Percentiles rank a stretch among this genome's conserved stretches.
Conservation (phyloP, 1,284 basidiomycete genomes). For the Tilletia horrida region DNA sequence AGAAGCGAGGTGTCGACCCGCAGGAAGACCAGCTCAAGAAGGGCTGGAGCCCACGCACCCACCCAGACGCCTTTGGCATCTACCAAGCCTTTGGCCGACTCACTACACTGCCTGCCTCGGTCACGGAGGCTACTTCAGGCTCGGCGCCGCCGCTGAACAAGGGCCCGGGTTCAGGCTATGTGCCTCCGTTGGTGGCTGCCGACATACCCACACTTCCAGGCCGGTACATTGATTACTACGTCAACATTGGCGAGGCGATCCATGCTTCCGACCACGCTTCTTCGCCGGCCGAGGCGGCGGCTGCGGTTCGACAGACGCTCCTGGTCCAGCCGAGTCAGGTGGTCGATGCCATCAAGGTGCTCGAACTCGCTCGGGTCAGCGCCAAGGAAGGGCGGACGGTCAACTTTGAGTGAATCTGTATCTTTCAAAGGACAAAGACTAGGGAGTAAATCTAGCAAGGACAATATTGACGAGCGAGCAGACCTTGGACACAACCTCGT, state of each 20-base stretch:
- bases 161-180: constrained; percentile 9
- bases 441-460: no score
- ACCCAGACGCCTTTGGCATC: constrained; percentile 44
- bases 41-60: constrained; percentile 41
- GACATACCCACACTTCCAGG: constrained; percentile 50
- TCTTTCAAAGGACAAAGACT: no score
- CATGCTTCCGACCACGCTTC: constrained; percentile 27
- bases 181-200: constrained; percentile 33
- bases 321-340: constrained; percentile 36
- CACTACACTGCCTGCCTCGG: constrained; percentile 31
- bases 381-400: constrained; percentile 38
- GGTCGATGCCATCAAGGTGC: constrained; percentile 37
- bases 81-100: constrained; percentile 42
- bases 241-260: constrained; percentile 44
- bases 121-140: background rate
- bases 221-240: constrained; percentile 45
- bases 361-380: constrained; percentile 39
- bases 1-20: constrained; percentile 49
- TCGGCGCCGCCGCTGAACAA: background rate
- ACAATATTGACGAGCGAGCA: no score
- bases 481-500: no score
- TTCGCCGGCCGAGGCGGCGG: constrained; percentile 23
- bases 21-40: constrained; percentile 52
- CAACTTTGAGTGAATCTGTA: constrained; percentile 14
- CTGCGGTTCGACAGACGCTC: constrained; percentile 28